These are phyloP conservation scores for Butyriboletus loyo DNA, from an alignment of 768 basidiomycete species.

Conservation along the genomic window DNA sequence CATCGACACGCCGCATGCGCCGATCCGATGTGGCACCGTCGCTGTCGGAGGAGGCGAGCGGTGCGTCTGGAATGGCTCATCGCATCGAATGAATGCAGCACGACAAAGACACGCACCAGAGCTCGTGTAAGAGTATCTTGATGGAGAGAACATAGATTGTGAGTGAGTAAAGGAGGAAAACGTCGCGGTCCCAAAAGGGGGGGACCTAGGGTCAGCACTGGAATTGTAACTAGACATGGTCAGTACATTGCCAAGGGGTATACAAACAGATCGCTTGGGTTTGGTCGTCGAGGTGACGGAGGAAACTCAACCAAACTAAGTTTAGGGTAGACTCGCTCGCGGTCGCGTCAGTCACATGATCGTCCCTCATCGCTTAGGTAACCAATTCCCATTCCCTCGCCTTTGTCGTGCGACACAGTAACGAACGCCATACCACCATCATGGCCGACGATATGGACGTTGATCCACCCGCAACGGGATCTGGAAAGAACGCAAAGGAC, in stretches of 20 bases:
- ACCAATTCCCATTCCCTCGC: not conserved
- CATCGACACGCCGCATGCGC: slow-evolving; percentile 50
- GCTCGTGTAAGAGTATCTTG: slow-evolving; percentile 55
- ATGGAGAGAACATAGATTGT: slow-evolving; percentile 55
- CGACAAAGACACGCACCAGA: slow-evolving; percentile 43
- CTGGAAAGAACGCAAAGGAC: slow-evolving; percentile 48
- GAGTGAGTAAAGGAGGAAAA: slow-evolving; percentile 51
- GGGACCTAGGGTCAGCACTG: slow-evolving; percentile 53
- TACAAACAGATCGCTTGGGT: not conserved
- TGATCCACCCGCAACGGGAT: slow-evolving; percentile 43
- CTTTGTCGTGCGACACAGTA: not conserved
- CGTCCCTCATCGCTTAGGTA: slow-evolving; percentile 13
- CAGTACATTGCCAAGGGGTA: slow-evolving; percentile 29
- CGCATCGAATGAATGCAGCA: not conserved
- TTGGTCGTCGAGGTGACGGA: slow-evolving; percentile 25
- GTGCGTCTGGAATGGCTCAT: slow-evolving; percentile 36
- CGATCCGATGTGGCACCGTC: slow-evolving; percentile 45
- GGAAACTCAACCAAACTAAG: slow-evolving; percentile 26
- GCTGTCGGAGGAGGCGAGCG: slow-evolving; percentile 45
- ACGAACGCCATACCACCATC: slow-evolving; percentile 5
- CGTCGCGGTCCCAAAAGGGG: slow-evolving; percentile 57
- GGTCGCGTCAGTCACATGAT: slow-evolving; percentile 41
- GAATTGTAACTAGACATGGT: slow-evolving; percentile 40
- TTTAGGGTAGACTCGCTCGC: slow-evolving; percentile 41
- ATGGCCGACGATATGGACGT: slow-evolving; percentile 74